phyloP scores from a whole-genome alignment of 106 monocot species.

The Xerophyta viscosa region DNA sequence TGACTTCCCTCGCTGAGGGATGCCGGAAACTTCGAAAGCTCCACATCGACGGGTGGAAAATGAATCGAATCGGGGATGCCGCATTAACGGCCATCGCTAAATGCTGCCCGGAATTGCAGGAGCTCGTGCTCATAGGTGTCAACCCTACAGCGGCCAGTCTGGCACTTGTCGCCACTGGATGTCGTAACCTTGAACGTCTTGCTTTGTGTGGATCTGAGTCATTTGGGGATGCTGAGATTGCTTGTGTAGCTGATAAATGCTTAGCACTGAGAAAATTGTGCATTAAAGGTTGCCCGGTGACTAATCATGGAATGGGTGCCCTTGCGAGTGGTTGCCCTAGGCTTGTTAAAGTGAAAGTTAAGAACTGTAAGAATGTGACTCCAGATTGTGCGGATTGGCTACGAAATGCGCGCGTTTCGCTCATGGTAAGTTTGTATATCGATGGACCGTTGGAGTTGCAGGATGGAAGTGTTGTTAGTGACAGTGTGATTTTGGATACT shows the following conservation, averaged over 20 bases:
- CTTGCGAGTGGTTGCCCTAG: conserved; percentile 71
- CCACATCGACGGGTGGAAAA: conserved; percentile 85
- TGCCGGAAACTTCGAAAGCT: conserved; percentile 64
- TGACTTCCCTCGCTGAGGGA: conserved; percentile 30
- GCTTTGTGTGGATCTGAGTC: conserved; percentile 68
- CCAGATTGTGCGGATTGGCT: conserved; percentile 55
- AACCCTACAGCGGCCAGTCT: conserved; percentile 62
- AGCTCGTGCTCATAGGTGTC: conserved; percentile 82
- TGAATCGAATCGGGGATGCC: conserved; percentile 62
- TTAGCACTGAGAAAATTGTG: conserved; percentile 68
- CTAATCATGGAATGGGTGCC: conserved; percentile 62
- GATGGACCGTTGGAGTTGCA: conserved; percentile 17
- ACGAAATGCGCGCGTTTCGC: conserved; percentile 32
- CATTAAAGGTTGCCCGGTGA: conserved; percentile 72
- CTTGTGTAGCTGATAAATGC: conserved; percentile 76
- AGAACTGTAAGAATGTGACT: conserved; percentile 72
- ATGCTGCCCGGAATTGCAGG: conserved; percentile 54
- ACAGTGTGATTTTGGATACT: conserved; percentile 52
- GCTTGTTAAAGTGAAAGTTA: conserved; percentile 78
- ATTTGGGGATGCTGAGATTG: conserved; percentile 73
- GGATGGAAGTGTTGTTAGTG: conserved; percentile 33
- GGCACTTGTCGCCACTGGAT: conserved; percentile 43
- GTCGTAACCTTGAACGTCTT: conserved; percentile 48
- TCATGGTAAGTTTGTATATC: conserved; percentile 61
- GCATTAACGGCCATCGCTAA: conserved; percentile 37